Evolutionary conservation across 306 rosid genomes (phyloP).

Genomic region (Fragaria nilgerrensis): DNA sequence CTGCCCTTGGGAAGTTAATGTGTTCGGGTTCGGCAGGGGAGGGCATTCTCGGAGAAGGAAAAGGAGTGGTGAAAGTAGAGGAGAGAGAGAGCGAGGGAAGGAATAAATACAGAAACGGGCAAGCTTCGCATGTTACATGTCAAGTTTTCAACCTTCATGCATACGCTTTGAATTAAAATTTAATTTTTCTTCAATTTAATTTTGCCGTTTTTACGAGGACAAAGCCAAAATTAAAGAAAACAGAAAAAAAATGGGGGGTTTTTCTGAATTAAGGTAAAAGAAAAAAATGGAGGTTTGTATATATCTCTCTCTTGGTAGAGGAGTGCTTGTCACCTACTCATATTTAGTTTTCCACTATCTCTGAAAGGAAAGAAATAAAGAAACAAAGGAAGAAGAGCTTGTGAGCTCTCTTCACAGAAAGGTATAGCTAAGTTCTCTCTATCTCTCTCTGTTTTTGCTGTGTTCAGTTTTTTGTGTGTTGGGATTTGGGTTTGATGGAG

Average conservation of each 20-base stretch:
- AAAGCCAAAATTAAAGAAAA: conserved; percentile 3
- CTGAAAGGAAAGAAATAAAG: conserved; percentile 22
- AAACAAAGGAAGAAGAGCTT: conserved; percentile 4
- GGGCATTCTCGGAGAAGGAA: conserved; percentile 34
- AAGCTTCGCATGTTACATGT: conserved; percentile 56
- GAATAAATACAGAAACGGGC: conserved; percentile 63
- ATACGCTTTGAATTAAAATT: conserved; percentile 35
- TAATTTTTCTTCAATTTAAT: conserved; percentile 18
- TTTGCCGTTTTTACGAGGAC: conserved; percentile 31
- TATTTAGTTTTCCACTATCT: conserved; percentile 45
- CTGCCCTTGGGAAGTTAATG: not conserved
- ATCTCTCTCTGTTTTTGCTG: conserved; percentile 16
- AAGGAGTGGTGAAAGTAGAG: conserved; percentile 11
- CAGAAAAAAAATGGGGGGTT: conserved; percentile 8
- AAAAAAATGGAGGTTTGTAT: conserved; percentile 31
- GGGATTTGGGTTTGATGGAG: conserved; percentile 47
- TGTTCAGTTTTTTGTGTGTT: not conserved
- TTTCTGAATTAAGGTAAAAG: not conserved
- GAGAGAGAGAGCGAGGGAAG: conserved; percentile 12
- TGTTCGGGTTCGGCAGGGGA: not conserved
- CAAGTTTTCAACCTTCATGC: conserved; percentile 40
- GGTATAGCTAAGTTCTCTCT: conserved; percentile 20
- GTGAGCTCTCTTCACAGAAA: not conserved
- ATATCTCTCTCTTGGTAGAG: conserved; percentile 58
- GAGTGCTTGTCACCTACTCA: conserved; percentile 82